Conservation (phyloP, 192 early-diverging fungal species). For the Pilobolus umbonatus region DNA sequence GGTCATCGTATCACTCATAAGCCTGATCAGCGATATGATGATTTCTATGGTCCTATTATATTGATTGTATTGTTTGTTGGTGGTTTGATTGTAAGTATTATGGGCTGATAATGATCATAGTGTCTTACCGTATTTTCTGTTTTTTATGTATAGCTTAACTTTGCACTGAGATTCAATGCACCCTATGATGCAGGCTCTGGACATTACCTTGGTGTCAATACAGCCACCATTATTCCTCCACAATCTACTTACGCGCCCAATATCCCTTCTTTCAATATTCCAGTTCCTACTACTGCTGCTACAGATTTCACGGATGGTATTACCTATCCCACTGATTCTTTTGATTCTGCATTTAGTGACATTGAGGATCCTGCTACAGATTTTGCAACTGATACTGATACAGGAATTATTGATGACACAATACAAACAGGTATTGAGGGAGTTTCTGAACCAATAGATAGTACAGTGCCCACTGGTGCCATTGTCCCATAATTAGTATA, state of each 20-base stretch:
- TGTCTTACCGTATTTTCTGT: not conserved
- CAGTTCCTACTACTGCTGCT: not conserved
- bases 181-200: not conserved
- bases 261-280: not conserved
- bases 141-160: conserved; percentile 7
- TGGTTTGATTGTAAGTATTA: conserved; percentile 42
- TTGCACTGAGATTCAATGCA: conserved; percentile 42
- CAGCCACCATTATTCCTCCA: not conserved
- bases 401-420: too few species aligned
- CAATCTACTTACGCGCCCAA: not conserved
- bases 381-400: not conserved
- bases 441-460: too few species aligned
- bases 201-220: not conserved
- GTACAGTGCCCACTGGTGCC: too few species aligned
- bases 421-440: too few species aligned
- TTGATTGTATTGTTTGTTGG: conserved; percentile 62
- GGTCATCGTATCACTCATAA: conserved; percentile 56
- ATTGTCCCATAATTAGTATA: too few species aligned
- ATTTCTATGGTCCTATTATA: conserved; percentile 67
- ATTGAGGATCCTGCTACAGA: not conserved
- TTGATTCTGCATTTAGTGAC: not conserved
- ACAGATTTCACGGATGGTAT: not conserved
- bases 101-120: not conserved
- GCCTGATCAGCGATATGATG: conserved; percentile 55
- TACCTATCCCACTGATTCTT: not conserved